These are phyloP conservation scores for Cyberlindnera nakhonratchasimensis DNA, from an alignment of 805 yeast genomes.

Conservation along the genomic window DNA sequence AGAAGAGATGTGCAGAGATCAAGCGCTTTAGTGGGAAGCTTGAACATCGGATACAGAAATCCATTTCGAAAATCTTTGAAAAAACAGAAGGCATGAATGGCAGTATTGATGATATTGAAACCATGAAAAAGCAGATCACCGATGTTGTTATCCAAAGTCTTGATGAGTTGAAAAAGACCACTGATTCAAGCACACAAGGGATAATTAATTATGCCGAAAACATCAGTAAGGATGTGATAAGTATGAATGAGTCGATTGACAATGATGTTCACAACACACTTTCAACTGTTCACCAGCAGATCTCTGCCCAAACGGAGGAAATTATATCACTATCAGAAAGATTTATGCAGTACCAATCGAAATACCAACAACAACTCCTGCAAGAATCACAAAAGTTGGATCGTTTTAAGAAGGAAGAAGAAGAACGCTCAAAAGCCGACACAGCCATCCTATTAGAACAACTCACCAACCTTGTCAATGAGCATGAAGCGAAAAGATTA, in stretches of 20 bases:
- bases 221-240: neutral
- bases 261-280: conserved; percentile 5
- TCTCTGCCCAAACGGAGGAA: conserved; percentile 20
- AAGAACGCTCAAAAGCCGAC: conserved; percentile 4
- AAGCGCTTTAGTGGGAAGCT: conserved; percentile 2
- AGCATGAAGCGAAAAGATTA: conserved; percentile 9
- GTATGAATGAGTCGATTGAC: neutral
- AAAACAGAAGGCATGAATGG: neutral
- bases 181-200: neutral
- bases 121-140: conserved; percentile 14
- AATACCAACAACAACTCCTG: conserved; percentile 11
- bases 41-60: conserved; percentile 5
- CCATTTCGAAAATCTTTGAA: conserved; percentile 7
- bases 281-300: conserved; percentile 16
- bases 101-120: conserved; percentile 18
- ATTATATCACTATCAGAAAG: conserved; percentile 16
- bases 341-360: conserved; percentile 15
- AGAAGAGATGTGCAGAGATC: conserved; percentile 11
- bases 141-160: conserved; percentile 20
- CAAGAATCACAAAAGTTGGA: conserved; percentile 8
- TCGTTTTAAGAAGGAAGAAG: conserved; percentile 12
- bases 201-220: neutral
- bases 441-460: conserved; percentile 11
- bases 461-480: conserved; percentile 12
- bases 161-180: conserved; percentile 8